Conservation (phyloP, 148 eudicot genomes). For the Salicornia ramosissima region DNA sequence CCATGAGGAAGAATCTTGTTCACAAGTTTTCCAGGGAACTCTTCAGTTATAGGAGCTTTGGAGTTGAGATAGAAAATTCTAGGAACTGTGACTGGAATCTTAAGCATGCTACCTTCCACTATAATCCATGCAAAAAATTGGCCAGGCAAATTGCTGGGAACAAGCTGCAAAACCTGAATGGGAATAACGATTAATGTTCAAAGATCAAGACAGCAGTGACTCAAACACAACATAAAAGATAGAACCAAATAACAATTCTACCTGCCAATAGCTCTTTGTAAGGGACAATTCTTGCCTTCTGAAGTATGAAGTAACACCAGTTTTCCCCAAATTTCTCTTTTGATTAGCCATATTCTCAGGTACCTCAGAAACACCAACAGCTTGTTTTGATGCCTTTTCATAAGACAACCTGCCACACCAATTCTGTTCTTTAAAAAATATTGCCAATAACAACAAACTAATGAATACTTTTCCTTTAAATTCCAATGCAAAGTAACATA, state of each 20-base stretch:
- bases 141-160: constrained; percentile 59
- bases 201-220: constrained; percentile 11
- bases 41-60: constrained; percentile 86
- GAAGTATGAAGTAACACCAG: constrained; percentile 77
- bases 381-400: constrained; percentile 34
- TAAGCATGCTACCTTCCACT: constrained; percentile 73
- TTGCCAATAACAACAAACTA: constrained; percentile 1
- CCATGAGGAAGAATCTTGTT: constrained; percentile 96
- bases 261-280: constrained; percentile 84
- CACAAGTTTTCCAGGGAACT: constrained; percentile 90
- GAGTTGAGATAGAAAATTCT: constrained; percentile 89
- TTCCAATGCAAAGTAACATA: too few relatives aligned
- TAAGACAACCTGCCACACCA: constrained; percentile 50
- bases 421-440: neutral
- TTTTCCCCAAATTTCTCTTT: constrained; percentile 42
- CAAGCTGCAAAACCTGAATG: constrained; percentile 79
- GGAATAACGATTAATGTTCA: constrained; percentile 7
- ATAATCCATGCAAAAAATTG: constrained; percentile 81
- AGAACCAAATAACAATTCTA: constrained; percentile 21
- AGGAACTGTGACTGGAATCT: constrained; percentile 69
- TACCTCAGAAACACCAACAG: constrained; percentile 31
- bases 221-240: constrained; percentile 1
- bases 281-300: constrained; percentile 73
- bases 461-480: neutral
- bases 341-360: constrained; percentile 32